Evolutionary conservation across 2,329 filamentous ascomycete species (phyloP).

Genomic region (Lasiodiplodia sp.): DNA sequence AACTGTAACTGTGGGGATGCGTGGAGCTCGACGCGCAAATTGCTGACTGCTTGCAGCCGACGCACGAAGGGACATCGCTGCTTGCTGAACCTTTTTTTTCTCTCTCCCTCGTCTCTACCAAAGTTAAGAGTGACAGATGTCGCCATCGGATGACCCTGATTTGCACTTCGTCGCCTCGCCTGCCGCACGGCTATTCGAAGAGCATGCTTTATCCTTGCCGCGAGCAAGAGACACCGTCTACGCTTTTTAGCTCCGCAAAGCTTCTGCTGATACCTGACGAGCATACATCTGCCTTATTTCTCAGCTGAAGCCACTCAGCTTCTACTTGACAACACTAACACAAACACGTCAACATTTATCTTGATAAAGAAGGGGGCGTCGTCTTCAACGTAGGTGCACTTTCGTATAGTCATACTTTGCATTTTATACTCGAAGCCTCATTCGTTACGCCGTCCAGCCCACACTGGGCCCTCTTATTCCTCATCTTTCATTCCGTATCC

Average conservation of each 20-base stretch:
- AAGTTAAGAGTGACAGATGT: conserved; percentile 1
- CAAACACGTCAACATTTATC: not conserved
- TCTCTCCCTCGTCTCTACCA: not conserved
- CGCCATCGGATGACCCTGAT: conserved; percentile 12
- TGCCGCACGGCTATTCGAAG: not conserved
- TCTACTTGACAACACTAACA: not conserved
- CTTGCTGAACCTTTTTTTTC: conserved; percentile 2
- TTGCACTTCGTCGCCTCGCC: conserved; percentile 12
- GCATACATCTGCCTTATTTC: not conserved
- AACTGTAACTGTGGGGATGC: conserved; percentile 9
- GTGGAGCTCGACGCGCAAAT: conserved; percentile 13
- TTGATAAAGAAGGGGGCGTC: not conserved
- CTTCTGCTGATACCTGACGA: not conserved
- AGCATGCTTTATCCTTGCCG: not conserved
- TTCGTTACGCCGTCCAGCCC: not conserved
- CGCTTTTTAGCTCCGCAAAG: not conserved
- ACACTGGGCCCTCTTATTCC: not conserved
- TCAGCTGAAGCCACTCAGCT: not conserved
- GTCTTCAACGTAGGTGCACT: not conserved
- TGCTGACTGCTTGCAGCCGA: conserved; percentile 2
- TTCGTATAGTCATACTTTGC: conserved; percentile 1
- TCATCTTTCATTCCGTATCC: conserved; percentile 13
- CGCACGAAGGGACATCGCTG: conserved; percentile 18
- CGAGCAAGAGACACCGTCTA: not conserved
- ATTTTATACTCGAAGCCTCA: conserved; percentile 2